Base-by-base conservation (phyloP, 306 rosid species). In the Trifolium pratense region DNA sequence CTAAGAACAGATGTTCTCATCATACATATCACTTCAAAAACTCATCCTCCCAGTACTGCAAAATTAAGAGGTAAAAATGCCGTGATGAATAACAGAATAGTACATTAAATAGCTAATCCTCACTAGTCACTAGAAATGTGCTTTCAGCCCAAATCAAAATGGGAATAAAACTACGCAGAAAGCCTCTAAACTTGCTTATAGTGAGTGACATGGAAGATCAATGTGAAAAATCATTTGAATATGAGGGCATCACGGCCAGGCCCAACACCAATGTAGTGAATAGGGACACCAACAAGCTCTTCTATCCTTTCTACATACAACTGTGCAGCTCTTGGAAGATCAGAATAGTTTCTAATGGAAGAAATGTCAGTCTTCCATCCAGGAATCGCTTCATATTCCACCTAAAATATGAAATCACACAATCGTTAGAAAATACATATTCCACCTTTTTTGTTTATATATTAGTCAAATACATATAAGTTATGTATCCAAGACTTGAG, bases 231-330 rank as follows among this genome's bases (percentile, higher is more conserved):
- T 82, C 82, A 94, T 75, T 94, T 94, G 82, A 59, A 84, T 32
- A 94, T 86, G 73, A 94, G 93, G 6, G 99, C 97, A 79, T 94
- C 99, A 2, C 99, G 97, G 60, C 99, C 96, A 23, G 97, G 96
- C 8, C 99, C 93, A 45, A 94, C 91, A 75, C 99, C 99, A 53
- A 91, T 83, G 85, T 94, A 94, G 83, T 91, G 90, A 70, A 94
- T 75, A 13, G 99, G 99, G 63, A 91, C 79, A 29, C 96, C 96
- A 26, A 82, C 89, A 36, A 90, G 97, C 79, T 95, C 91, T 84
- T 91, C 97, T 68, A 95, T 87, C 88, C 97, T 90, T 85, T 90
- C 89, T 70, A 94, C 92, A 6, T 90, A 94, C 49, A 55, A 75
- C 2, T 84, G 85, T 7, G 99, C 97, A 37, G 89, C 88, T 81